Evolutionary conservation across 2,329 filamentous ascomycete genomes (phyloP), one percentile per base, ranked within the genome.

Genomic region (Emericellopsis atlantica): DNA sequence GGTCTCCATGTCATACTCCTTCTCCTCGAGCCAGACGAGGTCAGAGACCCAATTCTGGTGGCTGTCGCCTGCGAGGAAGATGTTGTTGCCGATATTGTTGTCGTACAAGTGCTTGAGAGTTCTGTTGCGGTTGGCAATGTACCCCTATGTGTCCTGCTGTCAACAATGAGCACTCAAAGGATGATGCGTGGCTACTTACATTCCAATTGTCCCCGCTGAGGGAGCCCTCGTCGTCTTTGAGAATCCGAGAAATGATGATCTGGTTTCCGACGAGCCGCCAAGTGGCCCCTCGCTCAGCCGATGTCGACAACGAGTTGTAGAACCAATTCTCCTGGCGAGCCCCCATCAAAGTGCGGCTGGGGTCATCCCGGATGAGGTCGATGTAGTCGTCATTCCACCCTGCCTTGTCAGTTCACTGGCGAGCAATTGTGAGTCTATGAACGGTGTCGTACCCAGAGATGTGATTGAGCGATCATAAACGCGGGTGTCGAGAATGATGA

Each of bases 251-350:
- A 58, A 86, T 84, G 38, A 85, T 61, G 34, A 81, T 75, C 54
- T 86, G 82, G 22, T 78, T 81, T 9, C 82, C 82, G 35, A 88
- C 70, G 15, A 88, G 55, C 33, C 82, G 68, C 83, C 83, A 88
- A 1, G 72, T 69, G 0, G 81, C 77, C 21, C 76, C 77, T n/a
- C 81, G 72, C 14, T 72, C 51, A n/a, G 72, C 65, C 1, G 77
- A 81, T 38, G 69, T 55, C 5, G 66, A 67, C 7, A 84, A 61
- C 34, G 67, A 61, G 36, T 68, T 66, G 54, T 82, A 83, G 58
- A 85, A 80, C 84, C 84, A 88, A 49, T 75, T 73, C 56, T 88
- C 84, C 54, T 88, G 83, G 10, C 72, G 71, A 1, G 70, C 65
- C 3, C 83, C 83, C 81, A 88, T 86, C 48, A 88, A 61, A 0